Percentiles rank a stretch among this genome's conserved stretches.
These are phyloP conservation scores for Candida quercuum DNA, from an alignment of 805 yeast genomes.

Conservation along the genomic window DNA sequence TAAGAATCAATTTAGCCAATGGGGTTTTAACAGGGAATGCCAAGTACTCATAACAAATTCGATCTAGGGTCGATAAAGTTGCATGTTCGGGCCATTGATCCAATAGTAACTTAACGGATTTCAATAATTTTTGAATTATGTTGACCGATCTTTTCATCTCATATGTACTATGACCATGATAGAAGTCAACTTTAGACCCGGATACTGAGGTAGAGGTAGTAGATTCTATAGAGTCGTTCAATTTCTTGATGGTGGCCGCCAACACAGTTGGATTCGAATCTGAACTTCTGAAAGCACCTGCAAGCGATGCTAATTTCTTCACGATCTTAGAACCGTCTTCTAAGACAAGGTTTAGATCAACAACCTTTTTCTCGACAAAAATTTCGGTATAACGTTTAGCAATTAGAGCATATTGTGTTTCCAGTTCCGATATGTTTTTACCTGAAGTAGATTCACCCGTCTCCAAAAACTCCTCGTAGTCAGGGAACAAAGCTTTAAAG, in stretches of 20 bases:
- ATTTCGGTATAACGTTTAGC: slow-evolving; percentile 44
- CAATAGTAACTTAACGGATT: slow-evolving; percentile 41
- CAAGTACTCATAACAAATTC: slow-evolving; percentile 63
- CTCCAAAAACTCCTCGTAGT: slow-evolving; percentile 63
- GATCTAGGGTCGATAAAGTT: slow-evolving; percentile 61
- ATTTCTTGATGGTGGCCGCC: slow-evolving; percentile 29
- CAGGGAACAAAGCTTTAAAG: slow-evolving; percentile 79
- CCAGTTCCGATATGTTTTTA: slow-evolving; percentile 27
- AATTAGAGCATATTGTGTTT: slow-evolving; percentile 41
- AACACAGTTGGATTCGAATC: slow-evolving; percentile 26
- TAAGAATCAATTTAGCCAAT: slow-evolving; percentile 69
- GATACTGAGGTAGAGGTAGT: slow-evolving; percentile 20
- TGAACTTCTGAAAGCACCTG: slow-evolving; percentile 18
- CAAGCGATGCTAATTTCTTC: slow-evolving; percentile 23
- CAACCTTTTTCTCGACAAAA: slow-evolving; percentile 25
- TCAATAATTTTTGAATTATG: slow-evolving; percentile 39
- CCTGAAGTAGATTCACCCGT: slow-evolving; percentile 21
- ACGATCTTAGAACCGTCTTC: slow-evolving; percentile 35
- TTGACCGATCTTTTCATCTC: slow-evolving; percentile 60
- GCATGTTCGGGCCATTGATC: slow-evolving; percentile 94
- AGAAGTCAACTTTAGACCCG: slow-evolving; percentile 48
- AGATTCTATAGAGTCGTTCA: slow-evolving; percentile 29
- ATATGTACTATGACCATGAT: slow-evolving; percentile 50
- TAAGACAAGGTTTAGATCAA: slow-evolving; percentile 27
- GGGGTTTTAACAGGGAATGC: slow-evolving; percentile 62